Conservation (phyloP, 345 rosid species). For the Eutrema heterophyllum region DNA sequence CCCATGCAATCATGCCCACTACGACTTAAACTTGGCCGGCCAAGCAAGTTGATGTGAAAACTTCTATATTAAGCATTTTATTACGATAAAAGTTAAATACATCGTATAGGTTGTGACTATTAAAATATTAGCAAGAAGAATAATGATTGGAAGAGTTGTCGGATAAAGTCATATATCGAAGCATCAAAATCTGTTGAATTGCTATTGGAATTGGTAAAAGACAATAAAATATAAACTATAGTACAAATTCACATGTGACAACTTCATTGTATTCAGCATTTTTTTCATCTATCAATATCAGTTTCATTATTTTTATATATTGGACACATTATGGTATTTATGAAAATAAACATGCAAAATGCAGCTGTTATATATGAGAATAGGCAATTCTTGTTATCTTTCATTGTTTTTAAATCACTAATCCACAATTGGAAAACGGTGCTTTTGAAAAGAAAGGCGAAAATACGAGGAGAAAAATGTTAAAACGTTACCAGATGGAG, state of each 20-base stretch:
- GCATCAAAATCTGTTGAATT: conserved; percentile 11
- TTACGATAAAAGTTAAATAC: not conserved
- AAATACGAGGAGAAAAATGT: not conserved
- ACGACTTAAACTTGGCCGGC: conserved; percentile 2
- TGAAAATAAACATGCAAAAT: conserved; percentile 2
- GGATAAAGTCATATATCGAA: conserved; percentile 23
- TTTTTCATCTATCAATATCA: conserved; percentile 2
- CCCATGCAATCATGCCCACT: conserved; percentile 15
- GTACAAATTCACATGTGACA: conserved; percentile 12
- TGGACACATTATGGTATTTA: not conserved
- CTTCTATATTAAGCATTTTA: conserved; percentile 24
- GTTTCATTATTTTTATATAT: not conserved
- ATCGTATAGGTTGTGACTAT: not conserved
- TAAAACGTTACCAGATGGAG: not conserved
- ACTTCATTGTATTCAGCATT: conserved; percentile 22
- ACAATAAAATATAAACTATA: conserved; percentile 2
- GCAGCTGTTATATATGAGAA: not conserved
- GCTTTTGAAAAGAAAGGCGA: not conserved
- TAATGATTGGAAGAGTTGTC: conserved; percentile 26
- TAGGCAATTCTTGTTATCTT: not conserved
- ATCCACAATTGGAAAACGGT: not conserved
- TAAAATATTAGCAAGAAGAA: conserved; percentile 1
- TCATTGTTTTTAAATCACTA: not conserved
- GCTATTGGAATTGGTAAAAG: conserved; percentile 14
- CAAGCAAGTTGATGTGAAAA: conserved; percentile 22